These are phyloP conservation scores for Pisolithus albus DNA, from an alignment of 768 basidiomycete genomes.

Conservation along the genomic window DNA sequence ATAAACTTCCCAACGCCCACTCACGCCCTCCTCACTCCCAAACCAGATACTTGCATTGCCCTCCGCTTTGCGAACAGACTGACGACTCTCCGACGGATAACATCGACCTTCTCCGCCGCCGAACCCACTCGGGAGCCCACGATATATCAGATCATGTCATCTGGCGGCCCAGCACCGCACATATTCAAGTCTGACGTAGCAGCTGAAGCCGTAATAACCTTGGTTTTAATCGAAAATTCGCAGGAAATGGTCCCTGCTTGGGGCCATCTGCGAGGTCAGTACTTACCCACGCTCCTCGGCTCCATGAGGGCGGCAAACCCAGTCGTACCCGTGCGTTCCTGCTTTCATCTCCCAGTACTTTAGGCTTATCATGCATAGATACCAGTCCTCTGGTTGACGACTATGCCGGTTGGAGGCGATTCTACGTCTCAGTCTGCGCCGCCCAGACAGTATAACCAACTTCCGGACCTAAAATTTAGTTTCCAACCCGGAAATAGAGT, in stretches of 20 bases:
- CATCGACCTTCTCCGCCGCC: not conserved
- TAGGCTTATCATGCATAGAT: constrained; percentile 10
- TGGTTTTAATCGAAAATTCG: constrained; percentile 54
- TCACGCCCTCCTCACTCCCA: not conserved
- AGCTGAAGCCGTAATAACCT: constrained; percentile 24
- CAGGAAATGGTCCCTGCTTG: constrained; percentile 37
- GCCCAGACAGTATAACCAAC: constrained; percentile 38
- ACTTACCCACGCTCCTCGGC: constrained; percentile 38
- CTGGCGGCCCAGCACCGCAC: constrained; percentile 3
- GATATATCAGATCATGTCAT: constrained; percentile 7
- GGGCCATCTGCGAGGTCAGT: constrained; percentile 43
- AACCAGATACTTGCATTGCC: constrained; percentile 5
- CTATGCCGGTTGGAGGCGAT: constrained; percentile 33
- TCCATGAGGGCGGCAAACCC: constrained; percentile 35
- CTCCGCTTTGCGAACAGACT: constrained; percentile 3
- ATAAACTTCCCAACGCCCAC: constrained; percentile 10
- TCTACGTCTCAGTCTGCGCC: constrained; percentile 11
- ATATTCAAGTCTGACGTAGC: constrained; percentile 18
- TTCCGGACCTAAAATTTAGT: constrained; percentile 38
- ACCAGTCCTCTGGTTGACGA: constrained; percentile 42
- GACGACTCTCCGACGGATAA: not conserved
- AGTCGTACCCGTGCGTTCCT: constrained; percentile 33
- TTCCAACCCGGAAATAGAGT: constrained; percentile 38
- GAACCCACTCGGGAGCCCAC: constrained; percentile 12
- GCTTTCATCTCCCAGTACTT: not conserved